phyloP scores from a whole-genome alignment of 176 grass and related monocot genomes.

The Oryza brachyantha region DNA sequence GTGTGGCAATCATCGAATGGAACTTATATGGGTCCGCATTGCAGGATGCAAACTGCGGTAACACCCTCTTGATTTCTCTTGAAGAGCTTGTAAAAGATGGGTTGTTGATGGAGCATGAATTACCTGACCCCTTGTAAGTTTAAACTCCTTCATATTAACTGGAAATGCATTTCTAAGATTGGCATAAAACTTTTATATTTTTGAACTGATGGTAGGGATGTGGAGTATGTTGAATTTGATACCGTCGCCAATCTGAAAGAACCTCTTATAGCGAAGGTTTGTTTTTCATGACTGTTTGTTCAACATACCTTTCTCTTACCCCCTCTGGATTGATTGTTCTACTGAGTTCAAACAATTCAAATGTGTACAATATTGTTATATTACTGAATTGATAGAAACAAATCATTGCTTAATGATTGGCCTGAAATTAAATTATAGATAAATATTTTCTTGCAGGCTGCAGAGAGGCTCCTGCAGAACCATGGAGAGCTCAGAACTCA shows the following conservation, averaged over 20 bases:
- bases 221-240: conserved; percentile 77
- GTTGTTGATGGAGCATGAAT: conserved; percentile 71
- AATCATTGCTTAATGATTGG: conserved; percentile 1
- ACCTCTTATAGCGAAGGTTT: conserved; percentile 83
- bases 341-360: neutral
- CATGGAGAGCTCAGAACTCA: conserved; percentile 69
- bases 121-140: conserved; percentile 68
- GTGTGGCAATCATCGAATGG: neutral
- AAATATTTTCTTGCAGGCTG: conserved; percentile 63
- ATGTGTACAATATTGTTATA: neutral
- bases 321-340: conserved; percentile 1
- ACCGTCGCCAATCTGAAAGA: conserved; percentile 76
- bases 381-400: neutral
- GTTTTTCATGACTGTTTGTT: neutral
- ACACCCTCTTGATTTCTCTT: conserved; percentile 85
- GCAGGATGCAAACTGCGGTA: conserved; percentile 96
- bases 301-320: neutral
- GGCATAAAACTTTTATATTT: conserved; percentile 14
- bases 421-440: conserved; percentile 37
- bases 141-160: conserved; percentile 22
- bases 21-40: conserved; percentile 11
- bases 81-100: conserved; percentile 96
- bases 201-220: conserved; percentile 43
- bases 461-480: conserved; percentile 76
- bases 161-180: conserved; percentile 1